Conservation (phyloP, 768 basidiomycete genomes). For the Lenzites betulinus region DNA sequence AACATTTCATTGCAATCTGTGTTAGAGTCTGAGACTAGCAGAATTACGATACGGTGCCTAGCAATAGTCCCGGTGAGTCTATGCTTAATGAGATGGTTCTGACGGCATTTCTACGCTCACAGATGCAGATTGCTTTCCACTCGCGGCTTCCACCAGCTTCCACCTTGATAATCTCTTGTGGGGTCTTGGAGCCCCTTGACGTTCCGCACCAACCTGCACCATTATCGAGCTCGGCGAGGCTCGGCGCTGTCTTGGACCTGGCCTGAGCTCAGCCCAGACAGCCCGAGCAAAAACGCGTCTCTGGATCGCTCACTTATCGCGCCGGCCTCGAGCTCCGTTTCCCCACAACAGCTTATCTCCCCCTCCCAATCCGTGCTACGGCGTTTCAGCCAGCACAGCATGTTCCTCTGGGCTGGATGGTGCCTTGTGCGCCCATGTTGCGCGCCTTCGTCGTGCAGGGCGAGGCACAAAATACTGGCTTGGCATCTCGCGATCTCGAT, state of each 20-base stretch:
- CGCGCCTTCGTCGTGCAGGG: background rate
- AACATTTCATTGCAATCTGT: background rate
- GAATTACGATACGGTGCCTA: no score
- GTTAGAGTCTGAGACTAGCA: no score
- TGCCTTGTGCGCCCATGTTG: background rate
- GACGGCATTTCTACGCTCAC: no score
- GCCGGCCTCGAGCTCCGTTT: background rate
- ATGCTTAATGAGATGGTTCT: no score
- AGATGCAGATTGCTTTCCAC: no score
- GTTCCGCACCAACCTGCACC: background rate
- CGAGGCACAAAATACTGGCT: background rate
- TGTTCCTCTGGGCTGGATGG: background rate
- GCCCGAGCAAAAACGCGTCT: background rate
- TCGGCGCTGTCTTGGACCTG: background rate
- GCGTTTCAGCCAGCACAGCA: background rate
- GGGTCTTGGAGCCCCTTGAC: background rate
- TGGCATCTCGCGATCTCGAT: background rate
- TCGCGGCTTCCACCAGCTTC: no score
- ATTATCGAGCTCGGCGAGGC: no score
- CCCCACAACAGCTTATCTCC: background rate
- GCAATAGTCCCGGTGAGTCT: no score
- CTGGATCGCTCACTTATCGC: background rate
- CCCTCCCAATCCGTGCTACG: background rate
- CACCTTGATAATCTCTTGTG: no score
- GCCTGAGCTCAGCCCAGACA: background rate